Base-by-base conservation (phyloP, 495 filamentous ascomycete genomes). In the Cenococcum geophilum region DNA sequence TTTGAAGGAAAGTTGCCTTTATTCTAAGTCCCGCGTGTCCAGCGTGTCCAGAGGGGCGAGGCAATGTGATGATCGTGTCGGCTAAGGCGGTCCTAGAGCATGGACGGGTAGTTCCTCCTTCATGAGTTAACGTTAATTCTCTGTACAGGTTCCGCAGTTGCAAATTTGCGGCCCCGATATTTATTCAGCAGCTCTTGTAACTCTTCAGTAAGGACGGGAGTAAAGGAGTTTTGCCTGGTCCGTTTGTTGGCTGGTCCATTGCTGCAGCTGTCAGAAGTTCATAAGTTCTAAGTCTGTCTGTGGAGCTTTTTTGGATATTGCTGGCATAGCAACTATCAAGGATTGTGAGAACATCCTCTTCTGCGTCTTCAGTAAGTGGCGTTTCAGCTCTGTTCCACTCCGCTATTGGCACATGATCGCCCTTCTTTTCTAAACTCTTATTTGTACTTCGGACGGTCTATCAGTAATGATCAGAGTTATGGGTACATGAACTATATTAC, bases 321-420 rank as follows among this genome's bases (percentile, higher is more conserved):
- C 66, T 64, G 25, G 66, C 66, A 40, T 54, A 71, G 52, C 69
- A 71, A 48, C 66, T 64, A 40, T 71, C 69, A 0, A 71, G 49
- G 45, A 71, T 66, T 20, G 55, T 49, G 5, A 71, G 60, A 14
- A 66, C 63, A 56, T 71, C 69, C 10, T 57, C 59, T 18, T 61
- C 58, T 0, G 57, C 60, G 4, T 22, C 25, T 18, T 65, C 25
- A 20, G 56, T 34, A 3, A 71, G 58, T 3, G 42, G 40, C 12
- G 23, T n/a, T 43, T 71, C 69, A 3, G 63, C 66, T 20, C 54
- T 22, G 35, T 64, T 59, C 69, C 69, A 71, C 23, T 60, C 62
- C n/a, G 61, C 63, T n/a, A 50, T 55, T 11, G 64, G 55, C 10
- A 35, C 1, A 25, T 62, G 36, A 11, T 34, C n/a, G 22, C 50